phyloP scores from a whole-genome alignment of 1,284 basidiomycete genomes.

The Gastroboletus turbinatus region DNA sequence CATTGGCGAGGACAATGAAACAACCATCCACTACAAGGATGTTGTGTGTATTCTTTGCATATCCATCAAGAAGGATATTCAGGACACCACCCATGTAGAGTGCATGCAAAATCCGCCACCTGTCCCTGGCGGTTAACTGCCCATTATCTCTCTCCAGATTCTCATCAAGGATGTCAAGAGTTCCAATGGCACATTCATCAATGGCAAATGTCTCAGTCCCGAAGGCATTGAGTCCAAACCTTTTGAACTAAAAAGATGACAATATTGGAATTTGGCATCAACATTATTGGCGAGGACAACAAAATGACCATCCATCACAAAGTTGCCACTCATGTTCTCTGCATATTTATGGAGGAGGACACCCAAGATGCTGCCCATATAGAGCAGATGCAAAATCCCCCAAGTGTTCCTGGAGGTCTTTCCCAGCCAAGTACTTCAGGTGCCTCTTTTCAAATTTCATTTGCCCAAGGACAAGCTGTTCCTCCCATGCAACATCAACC shows the following conservation, averaged over 20 bases:
- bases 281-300: constrained; percentile 98
- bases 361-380: constrained; percentile 63
- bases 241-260: constrained; percentile 91
- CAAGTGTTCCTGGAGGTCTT: constrained; percentile 29
- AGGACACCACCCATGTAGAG: too few relatives aligned
- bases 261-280: constrained; percentile 99
- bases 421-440: constrained; percentile 32
- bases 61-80: too few relatives aligned
- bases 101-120: too few relatives aligned
- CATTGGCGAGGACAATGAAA: too few relatives aligned
- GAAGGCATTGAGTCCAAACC: constrained; percentile 94
- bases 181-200: constrained; percentile 98
- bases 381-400: constrained; percentile 44
- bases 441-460: constrained; percentile 36
- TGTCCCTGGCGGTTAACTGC: too few relatives aligned
- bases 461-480: constrained; percentile 34
- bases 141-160: constrained; percentile 54
- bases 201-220: constrained; percentile 86
- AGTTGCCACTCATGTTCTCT: constrained; percentile 91
- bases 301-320: constrained; percentile 95
- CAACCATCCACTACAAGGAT: too few relatives aligned
- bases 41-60: too few relatives aligned
- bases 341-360: constrained; percentile 87
- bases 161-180: constrained; percentile 99
- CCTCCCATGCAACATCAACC: constrained; percentile 48